Base-by-base conservation (phyloP, 1,284 basidiomycete species). In the Moesziomyces globuligerus region DNA sequence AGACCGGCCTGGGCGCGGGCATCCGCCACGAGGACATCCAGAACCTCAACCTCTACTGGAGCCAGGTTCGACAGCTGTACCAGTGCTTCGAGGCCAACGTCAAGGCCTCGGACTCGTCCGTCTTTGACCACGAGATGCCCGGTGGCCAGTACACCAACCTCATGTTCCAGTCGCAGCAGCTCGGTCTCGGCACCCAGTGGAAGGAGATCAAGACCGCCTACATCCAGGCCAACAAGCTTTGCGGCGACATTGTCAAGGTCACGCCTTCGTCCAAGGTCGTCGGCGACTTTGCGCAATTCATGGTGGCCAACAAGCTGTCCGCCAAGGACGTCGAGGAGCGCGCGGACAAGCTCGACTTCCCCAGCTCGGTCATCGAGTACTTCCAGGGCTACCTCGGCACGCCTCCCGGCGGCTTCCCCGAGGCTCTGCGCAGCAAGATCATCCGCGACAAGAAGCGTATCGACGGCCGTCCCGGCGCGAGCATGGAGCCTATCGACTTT, bases 71-170 rank as follows among this genome's bases (percentile, higher is more conserved):
- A 78, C 86, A 92, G 85, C 88, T 98, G 56, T 99, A 99, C 86
- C 85, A 87, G 81, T 96, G 93, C 86, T 99, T 99, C 86, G 96
- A 98, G 85, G 96, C 95, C 69, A 98, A 98, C 81, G 94, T 99
- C 78, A 90, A 94, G 67, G 92, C 94, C 24, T 95, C 93, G 42
- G 83, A 84, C 74, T 81, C 80, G 44, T 94, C 92, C 85, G 94
- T 98, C 64, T 98, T 98, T 83, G 94, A 95, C 83, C 96, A 98
- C 85, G 94, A 98, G 86, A 99, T 99, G 96, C 96, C 96, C 50
- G 96, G 96, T 83, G 95, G 94, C 29, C 83, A 84, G 75, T 84
- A 85, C 79, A 85, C 84, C 55, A 85, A 85, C 79, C 74, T 84
- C 60, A 83, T 84, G 90, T 98, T 99, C 92, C 96, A 98, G 89